phyloP scores from a whole-genome alignment of 140 eudicot genomes.

The Anethum foeniculum region DNA sequence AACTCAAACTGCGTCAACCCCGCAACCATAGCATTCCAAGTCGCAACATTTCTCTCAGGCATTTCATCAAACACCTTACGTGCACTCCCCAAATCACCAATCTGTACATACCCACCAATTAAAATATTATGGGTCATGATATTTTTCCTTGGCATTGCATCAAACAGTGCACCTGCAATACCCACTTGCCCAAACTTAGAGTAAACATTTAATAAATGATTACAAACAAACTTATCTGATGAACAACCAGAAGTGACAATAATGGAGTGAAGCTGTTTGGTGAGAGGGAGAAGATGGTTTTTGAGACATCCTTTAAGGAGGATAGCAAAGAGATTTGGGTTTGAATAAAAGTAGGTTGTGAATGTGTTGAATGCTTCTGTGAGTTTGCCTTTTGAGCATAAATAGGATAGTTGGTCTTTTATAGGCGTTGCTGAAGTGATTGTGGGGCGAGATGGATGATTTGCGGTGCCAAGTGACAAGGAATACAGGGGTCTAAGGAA shows the following conservation, averaged over 20 bases:
- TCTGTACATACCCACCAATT: slow-evolving; percentile 52
- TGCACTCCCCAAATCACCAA: slow-evolving; percentile 58
- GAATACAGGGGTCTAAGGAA: background rate
- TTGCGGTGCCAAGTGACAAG: background rate
- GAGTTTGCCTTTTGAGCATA: slow-evolving; percentile 41
- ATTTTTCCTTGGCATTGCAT: slow-evolving; percentile 58
- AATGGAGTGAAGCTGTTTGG: slow-evolving; percentile 68
- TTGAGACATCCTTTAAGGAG: slow-evolving; percentile 54
- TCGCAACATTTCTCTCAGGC: slow-evolving; percentile 56
- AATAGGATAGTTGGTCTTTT: slow-evolving; percentile 26
- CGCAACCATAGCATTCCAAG: slow-evolving; percentile 74
- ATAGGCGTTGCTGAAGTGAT: background rate
- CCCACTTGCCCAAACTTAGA: slow-evolving; percentile 39
- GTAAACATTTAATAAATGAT: slow-evolving; percentile 60
- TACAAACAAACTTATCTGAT: slow-evolving; percentile 44
- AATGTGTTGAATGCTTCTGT: slow-evolving; percentile 51
- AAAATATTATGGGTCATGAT: slow-evolving; percentile 69
- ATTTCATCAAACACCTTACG: slow-evolving; percentile 48
- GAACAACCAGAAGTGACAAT: slow-evolving; percentile 54
- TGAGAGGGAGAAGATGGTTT: slow-evolving; percentile 27
- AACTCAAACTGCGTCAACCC: slow-evolving; percentile 51
- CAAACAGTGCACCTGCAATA: slow-evolving; percentile 43
- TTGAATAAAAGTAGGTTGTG: slow-evolving; percentile 28
- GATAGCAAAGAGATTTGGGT: slow-evolving; percentile 57
- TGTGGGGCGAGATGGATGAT: background rate